Conservation (phyloP, 139 green algal genomes). For the Chlorella ohadii region DNA sequence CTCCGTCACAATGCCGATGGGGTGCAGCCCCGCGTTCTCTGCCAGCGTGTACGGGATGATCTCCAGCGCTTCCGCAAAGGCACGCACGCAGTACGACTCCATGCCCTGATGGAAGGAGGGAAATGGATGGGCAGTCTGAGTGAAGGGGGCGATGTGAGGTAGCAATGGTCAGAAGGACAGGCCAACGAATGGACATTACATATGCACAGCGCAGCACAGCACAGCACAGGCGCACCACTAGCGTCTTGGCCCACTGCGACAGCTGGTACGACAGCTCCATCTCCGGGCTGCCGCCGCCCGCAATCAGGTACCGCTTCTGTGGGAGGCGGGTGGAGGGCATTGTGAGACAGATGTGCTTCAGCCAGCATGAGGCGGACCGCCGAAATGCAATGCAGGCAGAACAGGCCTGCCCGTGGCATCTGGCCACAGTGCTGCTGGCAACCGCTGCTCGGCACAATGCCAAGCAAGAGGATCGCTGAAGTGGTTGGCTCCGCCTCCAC, state of each 20-base stretch:
- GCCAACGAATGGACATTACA: no score
- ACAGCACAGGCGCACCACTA: slow-evolving; percentile 60
- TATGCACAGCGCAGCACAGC: not conserved
- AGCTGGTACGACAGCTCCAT: slow-evolving; percentile 91
- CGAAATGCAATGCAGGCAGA: no score
- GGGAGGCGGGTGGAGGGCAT: no score
- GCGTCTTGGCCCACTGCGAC: slow-evolving; percentile 86
- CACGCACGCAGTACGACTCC: slow-evolving; percentile 91
- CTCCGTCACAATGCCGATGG: slow-evolving; percentile 98
- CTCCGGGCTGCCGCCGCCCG: slow-evolving; percentile 92
- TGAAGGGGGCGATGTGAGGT: no score
- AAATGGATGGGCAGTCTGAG: not conserved
- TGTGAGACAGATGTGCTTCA: no score
- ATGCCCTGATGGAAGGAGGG: slow-evolving; percentile 77
- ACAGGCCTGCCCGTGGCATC: no score
- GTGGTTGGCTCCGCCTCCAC: no score
- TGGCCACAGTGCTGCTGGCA: no score
- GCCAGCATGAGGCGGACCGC: no score
- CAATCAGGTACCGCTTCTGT: slow-evolving; percentile 93
- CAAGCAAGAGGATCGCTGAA: no score
- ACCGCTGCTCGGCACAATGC: no score
- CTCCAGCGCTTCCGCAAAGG: slow-evolving; percentile 97
- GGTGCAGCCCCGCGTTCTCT: slow-evolving; percentile 98
- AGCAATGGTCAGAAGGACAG: no score
- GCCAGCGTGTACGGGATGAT: slow-evolving; percentile 98